Evolutionary conservation across 2,329 filamentous ascomycete species (phyloP).

Genomic region (Trichoderma pleuroti): DNA sequence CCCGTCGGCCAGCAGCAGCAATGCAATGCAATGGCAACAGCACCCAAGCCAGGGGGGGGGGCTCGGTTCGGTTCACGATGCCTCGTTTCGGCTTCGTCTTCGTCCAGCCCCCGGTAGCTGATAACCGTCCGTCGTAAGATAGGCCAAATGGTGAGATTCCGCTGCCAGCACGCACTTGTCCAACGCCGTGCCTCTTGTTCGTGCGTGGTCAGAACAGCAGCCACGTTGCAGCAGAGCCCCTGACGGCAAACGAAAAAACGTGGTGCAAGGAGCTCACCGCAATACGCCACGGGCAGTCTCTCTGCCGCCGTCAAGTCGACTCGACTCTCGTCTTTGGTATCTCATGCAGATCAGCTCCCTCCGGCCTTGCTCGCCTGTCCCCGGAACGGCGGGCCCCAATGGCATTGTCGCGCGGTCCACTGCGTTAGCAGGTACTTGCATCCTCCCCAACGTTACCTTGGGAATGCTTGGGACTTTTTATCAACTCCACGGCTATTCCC

Average conservation of each 20-base stretch:
- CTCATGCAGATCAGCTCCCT: neutral
- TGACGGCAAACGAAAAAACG: neutral
- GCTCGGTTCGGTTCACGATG: slow-evolving; percentile 10
- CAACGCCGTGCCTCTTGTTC: neutral
- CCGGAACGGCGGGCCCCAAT: slow-evolving; percentile 6
- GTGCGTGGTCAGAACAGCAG: neutral
- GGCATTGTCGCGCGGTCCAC: neutral
- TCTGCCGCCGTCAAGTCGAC: neutral
- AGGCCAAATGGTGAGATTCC: neutral
- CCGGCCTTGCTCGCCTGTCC: neutral
- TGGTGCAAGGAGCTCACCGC: slow-evolving; percentile 1
- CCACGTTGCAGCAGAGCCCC: slow-evolving; percentile 8
- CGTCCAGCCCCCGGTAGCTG: neutral
- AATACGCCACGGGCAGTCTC: neutral
- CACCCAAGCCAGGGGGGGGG: neutral
- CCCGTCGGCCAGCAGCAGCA: neutral
- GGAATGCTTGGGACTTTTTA: slow-evolving; percentile 9
- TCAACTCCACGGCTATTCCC: neutral
- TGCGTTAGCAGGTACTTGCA: slow-evolving; percentile 13
- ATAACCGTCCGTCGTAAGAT: neutral
- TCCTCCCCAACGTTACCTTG: slow-evolving; percentile 1
- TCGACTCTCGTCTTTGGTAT: neutral
- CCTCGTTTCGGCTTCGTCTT: neutral
- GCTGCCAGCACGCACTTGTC: neutral
- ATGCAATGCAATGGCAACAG: neutral